Base-by-base conservation (phyloP, 805 yeast genomes). In the Saturnispora serradocipensis region DNA sequence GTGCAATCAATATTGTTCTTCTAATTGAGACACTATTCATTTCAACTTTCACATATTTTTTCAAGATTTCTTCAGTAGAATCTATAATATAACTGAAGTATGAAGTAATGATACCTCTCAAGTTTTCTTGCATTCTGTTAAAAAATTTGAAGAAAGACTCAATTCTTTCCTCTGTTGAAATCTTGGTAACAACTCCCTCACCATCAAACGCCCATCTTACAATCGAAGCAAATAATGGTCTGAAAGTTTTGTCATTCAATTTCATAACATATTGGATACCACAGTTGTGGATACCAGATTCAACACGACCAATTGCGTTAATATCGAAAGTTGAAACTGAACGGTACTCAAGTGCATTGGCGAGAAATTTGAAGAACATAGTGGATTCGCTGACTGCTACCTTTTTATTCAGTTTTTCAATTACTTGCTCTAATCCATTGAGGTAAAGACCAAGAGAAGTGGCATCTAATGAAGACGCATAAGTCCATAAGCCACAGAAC, bases 151-250 rank as follows among this genome's bases (percentile, higher is more conserved):
- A 87, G 69, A 89, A 88, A 2, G 95, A 82, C 43, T 77, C 67
- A 52, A 83, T 70, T 61, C 95, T 76, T 50, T 82, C 78, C 15
- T 66, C 60, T 61, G 78, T 81, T 16, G 76, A 67, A 39, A 77
- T 75, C 5, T 66, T 58, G 4, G 64, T 69, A 18, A 49, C 50
- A 11, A 78, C 77, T 43, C 86, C 89, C 66, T 84, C 95, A 53
- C 89, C 95, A 56, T 82, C 86, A 59, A 87, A 78, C 2, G 97
- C 95, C 99, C 99, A 93, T 65, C 89, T 80, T 11, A 86, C 89
- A 59, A 88, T 72, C 25, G 83, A 73, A 6, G 90, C 91, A 69
- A 93, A 93, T 63, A 88, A 72, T 18, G 99, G 99, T 63, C 97
- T 80, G 76, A 93, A 93, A 22, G 83, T 79, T 70, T 88, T 88